These are phyloP conservation scores for Microdochium trichocladiopsis DNA, from an alignment of 2,329 filamentous ascomycete genomes.

Conservation along the genomic window DNA sequence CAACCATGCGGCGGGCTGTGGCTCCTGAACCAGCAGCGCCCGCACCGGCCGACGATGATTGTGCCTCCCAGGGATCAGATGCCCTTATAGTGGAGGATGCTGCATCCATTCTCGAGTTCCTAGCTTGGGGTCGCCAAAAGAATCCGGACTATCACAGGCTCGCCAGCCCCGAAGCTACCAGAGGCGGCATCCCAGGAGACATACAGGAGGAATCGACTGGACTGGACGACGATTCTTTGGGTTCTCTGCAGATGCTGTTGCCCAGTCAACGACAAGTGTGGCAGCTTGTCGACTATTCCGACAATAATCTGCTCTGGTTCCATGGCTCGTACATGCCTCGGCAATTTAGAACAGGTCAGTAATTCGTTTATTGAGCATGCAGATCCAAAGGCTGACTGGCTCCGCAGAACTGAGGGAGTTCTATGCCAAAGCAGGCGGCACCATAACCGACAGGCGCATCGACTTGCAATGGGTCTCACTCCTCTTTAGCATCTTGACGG, in stretches of 20 bases:
- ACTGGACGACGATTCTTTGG: slow-evolving; percentile 4
- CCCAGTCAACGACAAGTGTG: slow-evolving; percentile 9
- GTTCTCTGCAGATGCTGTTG: slow-evolving; percentile 13
- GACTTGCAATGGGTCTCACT: slow-evolving; percentile 37
- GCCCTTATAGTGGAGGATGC: slow-evolving; percentile 23
- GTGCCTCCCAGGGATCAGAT: background rate
- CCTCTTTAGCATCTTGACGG: slow-evolving; percentile 34
- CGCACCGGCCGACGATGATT: slow-evolving; percentile 14
- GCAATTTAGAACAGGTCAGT: slow-evolving; percentile 19
- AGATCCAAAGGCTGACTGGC: no score
- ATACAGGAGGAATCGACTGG: slow-evolving; percentile 5
- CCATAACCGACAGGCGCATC: slow-evolving; percentile 21
- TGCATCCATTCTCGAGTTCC: slow-evolving; percentile 37
- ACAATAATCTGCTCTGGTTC: slow-evolving; percentile 15
- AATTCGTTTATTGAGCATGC: no score
- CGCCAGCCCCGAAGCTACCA: slow-evolving; percentile 11
- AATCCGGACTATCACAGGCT: slow-evolving; percentile 18
- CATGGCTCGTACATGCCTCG: slow-evolving; percentile 16
- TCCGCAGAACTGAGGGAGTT: slow-evolving; percentile 24
- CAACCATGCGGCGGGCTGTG: no score
- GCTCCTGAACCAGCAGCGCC: slow-evolving; percentile 2
- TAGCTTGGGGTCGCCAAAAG: slow-evolving; percentile 39
- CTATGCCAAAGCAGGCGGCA: slow-evolving; percentile 23
- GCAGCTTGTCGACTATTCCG: slow-evolving; percentile 14
- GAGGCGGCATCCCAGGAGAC: slow-evolving; percentile 3